These are phyloP conservation scores for Trypanosoma boissoni DNA, from an alignment of 208 protist species.

Conservation along the genomic window DNA sequence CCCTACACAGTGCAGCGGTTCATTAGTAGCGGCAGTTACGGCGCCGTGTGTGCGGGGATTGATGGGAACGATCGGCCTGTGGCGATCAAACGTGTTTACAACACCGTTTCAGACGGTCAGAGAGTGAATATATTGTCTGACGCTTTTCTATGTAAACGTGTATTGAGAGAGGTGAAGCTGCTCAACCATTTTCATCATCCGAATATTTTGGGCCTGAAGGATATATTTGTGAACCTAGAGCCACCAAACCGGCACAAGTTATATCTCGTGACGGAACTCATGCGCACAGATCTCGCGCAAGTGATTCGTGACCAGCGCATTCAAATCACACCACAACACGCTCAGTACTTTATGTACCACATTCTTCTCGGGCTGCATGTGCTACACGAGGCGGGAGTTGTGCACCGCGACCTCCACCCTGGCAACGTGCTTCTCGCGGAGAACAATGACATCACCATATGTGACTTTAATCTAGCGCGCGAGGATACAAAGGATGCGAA, in stretches of 20 bases:
- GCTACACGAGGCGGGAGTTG: slow-evolving; percentile 86
- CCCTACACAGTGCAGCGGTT: slow-evolving; percentile 77
- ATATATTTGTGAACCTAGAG: slow-evolving; percentile 91
- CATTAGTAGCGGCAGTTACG: slow-evolving; percentile 87
- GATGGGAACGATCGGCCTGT: slow-evolving; percentile 63
- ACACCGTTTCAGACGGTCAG: slow-evolving; percentile 79
- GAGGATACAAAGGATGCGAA: slow-evolving; percentile 80
- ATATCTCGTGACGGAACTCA: slow-evolving; percentile 96
- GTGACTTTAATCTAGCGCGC: slow-evolving; percentile 96
- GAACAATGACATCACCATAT: slow-evolving; percentile 94
- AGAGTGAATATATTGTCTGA: slow-evolving; percentile 85
- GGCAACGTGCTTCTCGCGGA: slow-evolving; percentile 88
- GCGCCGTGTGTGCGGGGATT: slow-evolving; percentile 79
- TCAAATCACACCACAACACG: slow-evolving; percentile 92
- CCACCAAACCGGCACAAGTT: slow-evolving; percentile 91
- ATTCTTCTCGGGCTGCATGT: slow-evolving; percentile 93
- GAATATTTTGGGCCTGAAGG: slow-evolving; percentile 94
- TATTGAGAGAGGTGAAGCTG: slow-evolving; percentile 92
- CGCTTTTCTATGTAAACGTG: slow-evolving; percentile 88
- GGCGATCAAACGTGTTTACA: slow-evolving; percentile 87
- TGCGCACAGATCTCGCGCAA: slow-evolving; percentile 91
- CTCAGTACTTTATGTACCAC: slow-evolving; percentile 97
- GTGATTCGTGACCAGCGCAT: slow-evolving; percentile 96
- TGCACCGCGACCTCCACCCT: slow-evolving; percentile 92
- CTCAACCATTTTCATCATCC: slow-evolving; percentile 95